These are phyloP conservation scores for Geranium brycei DNA, from an alignment of 345 rosid genomes.

Conservation along the genomic window DNA sequence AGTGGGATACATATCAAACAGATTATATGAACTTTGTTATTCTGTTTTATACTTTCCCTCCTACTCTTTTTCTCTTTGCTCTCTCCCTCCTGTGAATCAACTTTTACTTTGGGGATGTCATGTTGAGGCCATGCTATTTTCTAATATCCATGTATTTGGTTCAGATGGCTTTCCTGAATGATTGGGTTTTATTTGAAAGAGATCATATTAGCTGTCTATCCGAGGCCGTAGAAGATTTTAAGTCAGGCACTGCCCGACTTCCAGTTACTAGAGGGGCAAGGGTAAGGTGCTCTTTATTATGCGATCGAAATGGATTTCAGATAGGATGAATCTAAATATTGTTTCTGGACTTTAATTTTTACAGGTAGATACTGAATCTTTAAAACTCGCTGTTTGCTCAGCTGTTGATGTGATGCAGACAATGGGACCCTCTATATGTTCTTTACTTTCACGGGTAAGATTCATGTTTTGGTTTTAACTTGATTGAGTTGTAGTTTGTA, in stretches of 20 bases:
- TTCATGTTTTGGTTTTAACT: neutral
- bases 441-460: slow-evolving; percentile 61
- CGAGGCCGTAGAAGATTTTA: slow-evolving; percentile 72
- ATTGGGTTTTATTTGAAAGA: slow-evolving; percentile 76
- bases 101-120: neutral
- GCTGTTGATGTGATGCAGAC: slow-evolving; percentile 89
- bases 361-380: slow-evolving; percentile 70
- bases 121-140: slow-evolving; percentile 1
- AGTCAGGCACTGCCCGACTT: slow-evolving; percentile 79
- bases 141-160: slow-evolving; percentile 17
- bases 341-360: slow-evolving; percentile 2
- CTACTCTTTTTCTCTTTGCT: too few relatives aligned
- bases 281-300: slow-evolving; percentile 27
- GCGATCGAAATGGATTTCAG: slow-evolving; percentile 1
- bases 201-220: slow-evolving; percentile 65
- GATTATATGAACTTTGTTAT: neutral
- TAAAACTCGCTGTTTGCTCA: slow-evolving; percentile 69
- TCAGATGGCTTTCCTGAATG: slow-evolving; percentile 69
- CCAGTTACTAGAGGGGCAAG: slow-evolving; percentile 80
- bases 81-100: neutral
- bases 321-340: slow-evolving; percentile 8
- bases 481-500: neutral
- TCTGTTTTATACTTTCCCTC: neutral
- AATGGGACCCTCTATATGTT: slow-evolving; percentile 66
- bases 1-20: neutral